Evolutionary conservation across 164 flowering plant genomes (phyloP), one percentile per base, ranked within the genome.

Genomic region (Umbellularia californica): DNA sequence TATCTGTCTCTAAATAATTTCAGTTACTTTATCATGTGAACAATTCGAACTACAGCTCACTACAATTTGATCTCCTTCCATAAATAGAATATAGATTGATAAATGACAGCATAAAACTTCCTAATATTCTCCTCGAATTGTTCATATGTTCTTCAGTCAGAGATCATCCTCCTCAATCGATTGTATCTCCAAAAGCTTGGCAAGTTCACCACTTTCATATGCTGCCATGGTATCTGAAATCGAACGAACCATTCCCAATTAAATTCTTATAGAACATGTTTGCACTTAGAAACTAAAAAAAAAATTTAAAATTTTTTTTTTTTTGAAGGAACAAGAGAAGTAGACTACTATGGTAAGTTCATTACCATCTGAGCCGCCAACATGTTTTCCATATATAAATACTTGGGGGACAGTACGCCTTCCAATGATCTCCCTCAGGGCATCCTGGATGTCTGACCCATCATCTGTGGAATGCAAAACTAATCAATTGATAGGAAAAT

Each of bases 311-410:
- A 33, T 47, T 58, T 24, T 24, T 24, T 24, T 24, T 24, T 24
- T 24, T 24, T 51, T 19, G 25, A 27, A 7, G 52, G 15, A 5
- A n/a, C 20, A 25, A 66, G 10, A 27, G 60, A 55, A 19, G 60
- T 3, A 41, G 47, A 9, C 11, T 41, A 41, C 47, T 41, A 41
- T 27, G 74, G 75, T 22, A 1, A 75, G 24, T 22, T 0, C 70
- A 68, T 82, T 85, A 94, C 97, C 97, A 78, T 94, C 98, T 62
- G 94, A 94, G 67, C 98, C 97, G 64, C 98, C 98, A 55, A 94
- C 79, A 84, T 91, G 96, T 76, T 92, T 88, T 73, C 94, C 94
- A 70, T 91, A 76, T 17, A 94, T 84, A 81, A 90, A 92, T 60
- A 94, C 97, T 77, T 94, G 97, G 9, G 98, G 98, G 28, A 94